Base-by-base conservation (phyloP, 2,329 filamentous ascomycete species). In the Pleurostoma richardsiae region DNA sequence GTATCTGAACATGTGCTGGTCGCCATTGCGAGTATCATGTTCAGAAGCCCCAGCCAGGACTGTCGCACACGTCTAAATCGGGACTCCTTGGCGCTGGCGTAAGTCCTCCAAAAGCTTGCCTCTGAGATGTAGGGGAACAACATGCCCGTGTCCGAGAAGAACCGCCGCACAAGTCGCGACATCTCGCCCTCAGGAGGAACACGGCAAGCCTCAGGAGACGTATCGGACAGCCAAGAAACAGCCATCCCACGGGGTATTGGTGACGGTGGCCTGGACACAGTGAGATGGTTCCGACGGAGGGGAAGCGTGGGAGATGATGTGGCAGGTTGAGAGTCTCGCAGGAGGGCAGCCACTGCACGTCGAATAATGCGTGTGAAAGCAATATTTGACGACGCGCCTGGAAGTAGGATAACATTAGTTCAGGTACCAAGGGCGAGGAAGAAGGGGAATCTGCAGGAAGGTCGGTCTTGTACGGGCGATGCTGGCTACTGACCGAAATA, bases 1-100 rank as follows among this genome's bases (percentile, higher is more conserved):
- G 47, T 52, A 29, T 60, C 57, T 5, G 58, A 54, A 6, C 55
- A 61, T 1, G 65, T 62, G 19, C 63, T 70, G 10, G 62, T 66
- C 0, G 72, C 68, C 61, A 78, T 70, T 2, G 74, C 72, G 2
- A 79, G 58, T 0, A 78, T 65, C 46, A 76, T 71, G 43, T 78
- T 77, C 0, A 79, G 54, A 3, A 77, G 52, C 0, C 71, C 72
- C 0, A 78, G 63, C 75, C 74, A 79, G 0, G 73, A 70, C n/a
- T 68, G 65, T 1, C 72, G 62, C 0, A 70, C 66, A 4, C 58
- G 63, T 0, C 54, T 61, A 38, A 69, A 53, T 11, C 42, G 33
- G 29, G 40, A 45, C 3, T 40, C 39, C 45, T 44, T 49, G 30
- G 52, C 46, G 8, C 39, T 41, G 10, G 45, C 31, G 39, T 56